These are phyloP conservation scores for Nicotiana obtusifolia DNA, from an alignment of 257 asterid genomes.

Conservation along the genomic window DNA sequence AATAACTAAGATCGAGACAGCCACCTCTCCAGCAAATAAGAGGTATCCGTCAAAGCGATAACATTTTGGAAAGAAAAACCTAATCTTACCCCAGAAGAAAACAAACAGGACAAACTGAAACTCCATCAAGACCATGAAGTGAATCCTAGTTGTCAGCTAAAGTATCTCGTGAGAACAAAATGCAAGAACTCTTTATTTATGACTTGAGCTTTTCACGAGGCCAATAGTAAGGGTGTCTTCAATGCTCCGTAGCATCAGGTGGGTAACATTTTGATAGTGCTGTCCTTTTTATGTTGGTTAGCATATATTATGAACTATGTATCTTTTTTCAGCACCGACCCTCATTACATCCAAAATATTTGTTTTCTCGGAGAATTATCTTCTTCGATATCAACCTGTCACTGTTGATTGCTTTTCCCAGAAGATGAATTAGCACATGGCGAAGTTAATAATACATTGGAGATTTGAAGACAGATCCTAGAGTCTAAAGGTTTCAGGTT, in stretches of 20 bases:
- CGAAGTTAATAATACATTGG: no score
- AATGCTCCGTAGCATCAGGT: neutral
- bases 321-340: neutral
- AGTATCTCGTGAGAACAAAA: neutral
- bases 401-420: neutral
- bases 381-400: neutral
- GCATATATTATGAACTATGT: neutral
- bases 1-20: neutral
- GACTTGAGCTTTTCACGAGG: neutral
- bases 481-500: no score
- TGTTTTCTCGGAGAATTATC: neutral
- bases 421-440: no score
- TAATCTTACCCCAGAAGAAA: neutral
- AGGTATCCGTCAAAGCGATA: neutral
- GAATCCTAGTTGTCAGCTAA: neutral
- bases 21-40: neutral
- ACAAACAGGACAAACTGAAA: neutral
- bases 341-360: neutral
- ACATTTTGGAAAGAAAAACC: neutral
- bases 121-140: neutral
- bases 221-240: neutral
- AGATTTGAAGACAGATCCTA: no score
- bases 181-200: neutral
- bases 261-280: neutral
- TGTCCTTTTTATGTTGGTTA: neutral